A percentile compares a stretch with the other conserved stretches of the same genome.
These are phyloP conservation scores for Kodamaea arcana DNA, from an alignment of 1,139 yeast genomes.

Conservation along the genomic window DNA sequence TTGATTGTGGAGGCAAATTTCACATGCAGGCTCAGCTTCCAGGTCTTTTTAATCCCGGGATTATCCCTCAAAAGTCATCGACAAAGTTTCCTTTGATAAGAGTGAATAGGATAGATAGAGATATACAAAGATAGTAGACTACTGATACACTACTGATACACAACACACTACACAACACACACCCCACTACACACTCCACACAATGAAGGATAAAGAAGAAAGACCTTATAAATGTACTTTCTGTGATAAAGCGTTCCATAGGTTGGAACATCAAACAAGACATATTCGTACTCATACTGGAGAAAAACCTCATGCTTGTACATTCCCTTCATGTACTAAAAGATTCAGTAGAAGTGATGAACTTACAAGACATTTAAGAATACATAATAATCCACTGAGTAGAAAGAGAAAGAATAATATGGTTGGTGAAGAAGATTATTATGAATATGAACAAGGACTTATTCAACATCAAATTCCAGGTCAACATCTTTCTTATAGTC, in stretches of 20 bases:
- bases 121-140: too few relatives aligned
- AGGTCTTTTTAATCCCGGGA: not conserved
- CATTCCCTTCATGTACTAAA: constrained; percentile 62
- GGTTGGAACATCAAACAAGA: constrained; percentile 66
- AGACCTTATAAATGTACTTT: constrained; percentile 57
- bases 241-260: constrained; percentile 60
- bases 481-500: not conserved
- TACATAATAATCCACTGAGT: constrained; percentile 60
- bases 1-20: not conserved
- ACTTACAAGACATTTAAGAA: constrained; percentile 61
- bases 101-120: too few relatives aligned
- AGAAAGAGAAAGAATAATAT: constrained; percentile 48
- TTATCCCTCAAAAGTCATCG: constrained; percentile 3
- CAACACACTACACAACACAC: too few relatives aligned
- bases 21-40: not conserved
- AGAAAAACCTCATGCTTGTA: constrained; percentile 72
- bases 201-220: constrained; percentile 1
- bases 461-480: constrained; percentile 1
- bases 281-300: constrained; percentile 72
- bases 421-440: not conserved
- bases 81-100: constrained; percentile 1
- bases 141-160: too few relatives aligned
- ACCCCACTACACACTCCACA: too few relatives aligned
- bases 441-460: not conserved
- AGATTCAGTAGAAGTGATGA: constrained; percentile 67